Conservation (phyloP, 2,329 filamentous ascomycete genomes). For the Neocucurbitaria cava region DNA sequence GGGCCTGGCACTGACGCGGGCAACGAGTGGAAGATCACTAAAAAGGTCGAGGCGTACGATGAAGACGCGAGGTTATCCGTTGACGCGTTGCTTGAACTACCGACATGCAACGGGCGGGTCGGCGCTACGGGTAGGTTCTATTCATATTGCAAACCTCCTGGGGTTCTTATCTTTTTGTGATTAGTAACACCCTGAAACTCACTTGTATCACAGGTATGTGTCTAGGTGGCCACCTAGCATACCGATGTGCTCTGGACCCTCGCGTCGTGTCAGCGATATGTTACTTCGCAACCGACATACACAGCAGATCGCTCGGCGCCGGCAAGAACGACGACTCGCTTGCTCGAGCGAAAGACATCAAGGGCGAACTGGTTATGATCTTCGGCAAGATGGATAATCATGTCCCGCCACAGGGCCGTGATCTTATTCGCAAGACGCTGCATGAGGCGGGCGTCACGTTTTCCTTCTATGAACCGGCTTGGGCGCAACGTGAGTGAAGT, state of each 20-base stretch:
- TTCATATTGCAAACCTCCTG: constrained; percentile 16
- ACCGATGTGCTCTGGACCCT: constrained; percentile 74
- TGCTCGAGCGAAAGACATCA: constrained; percentile 68
- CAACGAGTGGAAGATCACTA: constrained; percentile 84
- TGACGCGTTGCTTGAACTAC: constrained; percentile 49
- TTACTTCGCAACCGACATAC: constrained; percentile 94
- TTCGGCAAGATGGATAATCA: constrained; percentile 92
- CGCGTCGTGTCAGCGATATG: constrained; percentile 79
- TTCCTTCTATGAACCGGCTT: constrained; percentile 88
- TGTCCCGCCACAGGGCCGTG: constrained; percentile 81
- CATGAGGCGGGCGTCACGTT: constrained; percentile 77
- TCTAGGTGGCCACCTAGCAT: constrained; percentile 87
- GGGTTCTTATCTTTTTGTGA: constrained; percentile 62
- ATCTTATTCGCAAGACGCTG: constrained; percentile 82
- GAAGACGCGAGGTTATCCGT: constrained; percentile 57
- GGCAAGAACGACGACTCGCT: constrained; percentile 69
- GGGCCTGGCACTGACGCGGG: constrained; percentile 85
- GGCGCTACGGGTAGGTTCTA: constrained; percentile 39
- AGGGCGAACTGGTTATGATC: constrained; percentile 84
- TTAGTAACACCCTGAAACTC: neutral
- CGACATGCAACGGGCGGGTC: constrained; percentile 74
- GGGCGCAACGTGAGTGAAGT: constrained; percentile 74
- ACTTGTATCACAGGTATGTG: constrained; percentile 68
- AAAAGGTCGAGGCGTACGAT: constrained; percentile 87
- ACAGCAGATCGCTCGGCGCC: constrained; percentile 76